Evolutionary conservation across 176 grass and related monocot species (phyloP).

Genomic region (Triticum dicoccoides): DNA sequence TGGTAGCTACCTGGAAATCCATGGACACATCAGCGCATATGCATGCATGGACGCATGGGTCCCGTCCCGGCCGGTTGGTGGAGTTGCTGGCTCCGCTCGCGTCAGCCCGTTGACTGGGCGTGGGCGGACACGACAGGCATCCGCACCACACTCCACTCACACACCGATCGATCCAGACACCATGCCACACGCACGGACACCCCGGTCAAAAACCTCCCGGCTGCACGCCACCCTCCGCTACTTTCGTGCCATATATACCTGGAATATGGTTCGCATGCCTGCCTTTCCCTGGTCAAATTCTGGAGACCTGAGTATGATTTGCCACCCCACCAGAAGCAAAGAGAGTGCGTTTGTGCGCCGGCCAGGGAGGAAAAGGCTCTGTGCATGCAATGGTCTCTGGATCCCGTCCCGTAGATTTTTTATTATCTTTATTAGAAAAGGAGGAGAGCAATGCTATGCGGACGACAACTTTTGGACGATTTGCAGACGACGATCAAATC

Average conservation of each 20-base stretch:
- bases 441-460: too few relatives aligned
- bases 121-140: neutral
- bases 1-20: neutral
- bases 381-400: neutral
- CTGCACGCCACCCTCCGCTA: neutral
- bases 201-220: neutral
- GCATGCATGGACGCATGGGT: neutral
- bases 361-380: neutral
- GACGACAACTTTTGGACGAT: too few relatives aligned
- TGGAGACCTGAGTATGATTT: neutral
- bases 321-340: neutral
- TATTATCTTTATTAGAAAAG: too few relatives aligned
- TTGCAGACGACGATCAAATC: too few relatives aligned
- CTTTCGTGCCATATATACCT: neutral
- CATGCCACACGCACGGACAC: neutral
- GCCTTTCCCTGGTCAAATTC: neutral
- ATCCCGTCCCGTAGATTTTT: too few relatives aligned
- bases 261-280: neutral
- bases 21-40: neutral
- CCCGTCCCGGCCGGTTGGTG: neutral
- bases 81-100: neutral
- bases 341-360: neutral
- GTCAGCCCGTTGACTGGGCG: neutral
- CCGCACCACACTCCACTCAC: neutral
- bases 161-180: neutral